phyloP scores from a whole-genome alignment of 768 basidiomycete genomes.

The Macrolepiota albuminosa region DNA sequence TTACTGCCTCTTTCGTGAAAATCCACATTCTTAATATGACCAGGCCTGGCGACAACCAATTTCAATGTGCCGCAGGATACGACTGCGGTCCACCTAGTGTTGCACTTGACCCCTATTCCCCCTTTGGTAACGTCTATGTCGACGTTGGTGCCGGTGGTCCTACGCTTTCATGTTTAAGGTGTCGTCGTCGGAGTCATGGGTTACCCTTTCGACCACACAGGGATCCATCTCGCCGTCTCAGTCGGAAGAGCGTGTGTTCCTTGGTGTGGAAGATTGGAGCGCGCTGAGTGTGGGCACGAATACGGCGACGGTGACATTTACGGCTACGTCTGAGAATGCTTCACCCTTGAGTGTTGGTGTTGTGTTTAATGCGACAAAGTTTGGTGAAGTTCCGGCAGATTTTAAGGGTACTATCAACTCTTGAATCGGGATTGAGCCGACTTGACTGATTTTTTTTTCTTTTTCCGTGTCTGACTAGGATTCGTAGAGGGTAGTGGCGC shows the following conservation, averaged over 20 bases:
- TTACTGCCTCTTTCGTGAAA: too few relatives aligned
- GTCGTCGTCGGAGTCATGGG: slow-evolving; percentile 46
- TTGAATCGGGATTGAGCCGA: background rate
- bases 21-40: too few relatives aligned
- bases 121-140: slow-evolving; percentile 49
- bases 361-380: slow-evolving; percentile 31
- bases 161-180: slow-evolving; percentile 48
- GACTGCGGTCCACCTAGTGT: slow-evolving; percentile 46
- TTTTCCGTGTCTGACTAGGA: slow-evolving; percentile 34
- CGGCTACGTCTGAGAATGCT: slow-evolving; percentile 37
- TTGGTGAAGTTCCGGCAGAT: slow-evolving; percentile 29
- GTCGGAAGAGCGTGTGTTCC: slow-evolving; percentile 50
- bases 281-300: slow-evolving; percentile 33
- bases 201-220: slow-evolving; percentile 38
- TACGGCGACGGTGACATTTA: slow-evolving; percentile 40
- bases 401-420: slow-evolving; percentile 40
- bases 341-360: slow-evolving; percentile 27
- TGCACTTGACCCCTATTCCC: slow-evolving; percentile 52
- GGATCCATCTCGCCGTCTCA: slow-evolving; percentile 44
- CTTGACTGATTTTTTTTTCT: background rate
- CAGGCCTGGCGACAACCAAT: slow-evolving; percentile 67
- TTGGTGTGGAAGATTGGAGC: slow-evolving; percentile 54
- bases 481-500: slow-evolving; percentile 62
- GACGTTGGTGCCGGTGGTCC: slow-evolving; percentile 63
- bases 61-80: slow-evolving; percentile 49